Evolutionary conservation across 2,329 filamentous ascomycete genomes (phyloP).

Genomic region (Hypoxylon sp.): DNA sequence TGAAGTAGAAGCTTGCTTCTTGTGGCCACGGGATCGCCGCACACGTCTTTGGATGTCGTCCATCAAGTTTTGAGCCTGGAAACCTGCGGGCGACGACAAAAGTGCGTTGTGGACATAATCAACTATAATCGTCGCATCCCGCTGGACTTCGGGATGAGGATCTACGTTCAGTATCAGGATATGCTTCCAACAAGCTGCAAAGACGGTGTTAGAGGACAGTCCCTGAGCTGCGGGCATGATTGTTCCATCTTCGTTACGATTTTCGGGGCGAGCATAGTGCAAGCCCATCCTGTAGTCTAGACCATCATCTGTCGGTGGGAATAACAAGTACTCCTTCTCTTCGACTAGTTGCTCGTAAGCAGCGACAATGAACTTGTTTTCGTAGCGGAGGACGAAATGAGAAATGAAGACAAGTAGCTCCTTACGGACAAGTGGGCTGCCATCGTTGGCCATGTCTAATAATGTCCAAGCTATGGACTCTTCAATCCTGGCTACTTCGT

Average conservation of each 20-base stretch:
- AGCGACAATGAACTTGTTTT: slow-evolving; percentile 91
- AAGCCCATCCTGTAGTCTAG: slow-evolving; percentile 73
- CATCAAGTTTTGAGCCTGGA: slow-evolving; percentile 78
- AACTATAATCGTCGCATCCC: slow-evolving; percentile 85
- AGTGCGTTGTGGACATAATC: slow-evolving; percentile 87
- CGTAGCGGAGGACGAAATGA: slow-evolving; percentile 89
- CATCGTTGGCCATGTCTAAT: slow-evolving; percentile 92
- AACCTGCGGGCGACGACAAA: slow-evolving; percentile 81
- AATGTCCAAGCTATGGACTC: slow-evolving; percentile 91
- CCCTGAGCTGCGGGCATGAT: slow-evolving; percentile 71
- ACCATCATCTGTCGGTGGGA: slow-evolving; percentile 69
- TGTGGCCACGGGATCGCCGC: slow-evolving; percentile 63
- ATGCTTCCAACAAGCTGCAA: slow-evolving; percentile 95
- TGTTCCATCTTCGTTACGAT: slow-evolving; percentile 70
- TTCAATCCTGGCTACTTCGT: slow-evolving; percentile 91
- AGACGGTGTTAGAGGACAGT: slow-evolving; percentile 88
- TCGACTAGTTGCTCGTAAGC: slow-evolving; percentile 92
- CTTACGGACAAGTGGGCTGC: slow-evolving; percentile 92
- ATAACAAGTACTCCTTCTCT: slow-evolving; percentile 78
- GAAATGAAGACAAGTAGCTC: slow-evolving; percentile 96
- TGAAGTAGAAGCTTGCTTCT: slow-evolving; percentile 59
- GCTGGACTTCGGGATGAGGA: slow-evolving; percentile 92
- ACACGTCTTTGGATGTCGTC: slow-evolving; percentile 76
- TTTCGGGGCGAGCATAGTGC: slow-evolving; percentile 71
- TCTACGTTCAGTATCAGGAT: slow-evolving; percentile 91